Conservation (phyloP, 805 yeast genomes). For the Hanseniaspora singularis region DNA sequence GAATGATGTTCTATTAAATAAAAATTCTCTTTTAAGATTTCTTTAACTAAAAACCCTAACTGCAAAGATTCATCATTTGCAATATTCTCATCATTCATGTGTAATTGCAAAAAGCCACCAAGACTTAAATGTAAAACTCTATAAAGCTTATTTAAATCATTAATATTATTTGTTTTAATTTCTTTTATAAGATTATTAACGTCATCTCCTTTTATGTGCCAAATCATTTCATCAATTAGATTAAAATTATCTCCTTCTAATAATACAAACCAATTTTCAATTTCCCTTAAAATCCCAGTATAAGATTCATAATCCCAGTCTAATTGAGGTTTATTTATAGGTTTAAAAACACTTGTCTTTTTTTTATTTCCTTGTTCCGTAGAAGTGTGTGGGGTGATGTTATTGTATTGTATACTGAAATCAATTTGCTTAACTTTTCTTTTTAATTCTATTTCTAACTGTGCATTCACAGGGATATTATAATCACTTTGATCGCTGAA, state of each 20-base stretch:
- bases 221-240: constrained; percentile 6
- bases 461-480: constrained; percentile 22
- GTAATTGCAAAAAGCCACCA: neutral
- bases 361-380: neutral
- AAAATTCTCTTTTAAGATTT: neutral
- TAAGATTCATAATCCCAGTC: constrained; percentile 34
- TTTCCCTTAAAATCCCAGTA: constrained; percentile 31
- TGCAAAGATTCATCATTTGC: constrained; percentile 12
- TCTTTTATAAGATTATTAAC: constrained; percentile 15
- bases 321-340: constrained; percentile 33
- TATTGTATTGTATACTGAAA: no score
- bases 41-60: constrained; percentile 7
- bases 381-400: no score
- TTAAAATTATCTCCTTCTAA: neutral
- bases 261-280: constrained; percentile 37
- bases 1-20: neutral
- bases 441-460: neutral
- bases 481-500: constrained; percentile 22
- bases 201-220: neutral
- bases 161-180: constrained; percentile 16
- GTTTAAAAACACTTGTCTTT: constrained; percentile 19
- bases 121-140: neutral
- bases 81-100: neutral
- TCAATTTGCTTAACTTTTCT: constrained; percentile 16
- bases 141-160: neutral